Percentiles rank a stretch among this genome's conserved stretches.
Evolutionary conservation across 768 basidiomycete genomes (phyloP).

Genomic region (Agrocybe pediades): DNA sequence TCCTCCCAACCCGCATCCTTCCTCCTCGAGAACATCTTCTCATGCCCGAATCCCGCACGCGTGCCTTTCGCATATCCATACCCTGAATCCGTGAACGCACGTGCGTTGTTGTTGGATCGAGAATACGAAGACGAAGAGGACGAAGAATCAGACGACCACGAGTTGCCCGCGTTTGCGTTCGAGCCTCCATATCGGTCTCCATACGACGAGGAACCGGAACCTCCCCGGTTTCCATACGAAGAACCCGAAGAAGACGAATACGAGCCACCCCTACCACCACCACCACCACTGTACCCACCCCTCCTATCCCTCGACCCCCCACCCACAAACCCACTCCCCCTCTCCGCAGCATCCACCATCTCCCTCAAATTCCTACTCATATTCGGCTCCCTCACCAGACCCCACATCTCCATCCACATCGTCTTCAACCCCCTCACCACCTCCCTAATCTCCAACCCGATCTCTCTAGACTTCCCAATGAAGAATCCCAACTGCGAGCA

Average conservation of each 20-base stretch:
- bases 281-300: not conserved
- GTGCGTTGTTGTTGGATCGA: not conserved
- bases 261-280: not conserved
- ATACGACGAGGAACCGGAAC: not conserved
- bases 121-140: not conserved
- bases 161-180: not conserved
- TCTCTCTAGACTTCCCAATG: constrained; percentile 15
- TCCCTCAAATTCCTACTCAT: constrained; percentile 16
- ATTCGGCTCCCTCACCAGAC: constrained; percentile 8
- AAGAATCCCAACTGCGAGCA: constrained; percentile 27
- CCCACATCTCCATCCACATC: constrained; percentile 23
- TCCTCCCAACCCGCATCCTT: not conserved
- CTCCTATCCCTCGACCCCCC: not conserved
- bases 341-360: constrained; percentile 13
- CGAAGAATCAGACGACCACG: not conserved
- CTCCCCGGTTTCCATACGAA: not conserved
- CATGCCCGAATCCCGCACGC: not conserved
- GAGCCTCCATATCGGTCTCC: not conserved
- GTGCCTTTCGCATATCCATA: constrained; percentile 7
- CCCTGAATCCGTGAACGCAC: not conserved
- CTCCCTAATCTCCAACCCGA: constrained; percentile 11
- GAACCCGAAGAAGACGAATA: too few relatives aligned
- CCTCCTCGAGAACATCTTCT: not conserved
- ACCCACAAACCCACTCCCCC: not conserved
- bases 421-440: constrained; percentile 17